Evolutionary conservation across 2,329 filamentous ascomycete species (phyloP), one percentile per base, ranked within the genome.

Genomic region (Xylaria sp.): DNA sequence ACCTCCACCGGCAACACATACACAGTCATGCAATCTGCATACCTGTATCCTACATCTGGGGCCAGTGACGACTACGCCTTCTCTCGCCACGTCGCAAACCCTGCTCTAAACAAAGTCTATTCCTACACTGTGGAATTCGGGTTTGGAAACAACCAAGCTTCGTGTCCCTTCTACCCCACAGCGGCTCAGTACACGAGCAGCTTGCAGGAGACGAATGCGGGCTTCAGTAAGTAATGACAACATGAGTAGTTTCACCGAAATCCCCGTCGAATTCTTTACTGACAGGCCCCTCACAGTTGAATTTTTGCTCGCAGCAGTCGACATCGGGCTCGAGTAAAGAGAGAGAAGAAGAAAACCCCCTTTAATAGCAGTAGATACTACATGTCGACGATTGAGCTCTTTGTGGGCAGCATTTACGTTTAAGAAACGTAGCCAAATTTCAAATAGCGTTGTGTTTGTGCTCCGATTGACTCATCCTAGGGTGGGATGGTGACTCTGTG

Each of bases 41-140:
- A 77, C 54, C 68, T 85, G 53, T 85, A 85, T 65, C 80, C 83
- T 0, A 85, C 81, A 0, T 81, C 79, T 0, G 84, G 83, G 1
- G 77, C 77, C 1, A 81, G 79, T 61, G 81, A 82, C 42, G 84
- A 86, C 72, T 85, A 84, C 61, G 79, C 81, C 5, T 81, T 82
- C 66, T 79, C 79, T 0, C 74, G 80, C n/a, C 81, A 82, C 75
- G 81, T 84, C 55, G 71, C 71, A 2, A 73, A 81, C 63, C 62
- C 74, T 0, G 73, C 63, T 1, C 72, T 75, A 44, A 80, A 78
- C 63, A 78, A 80, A 57, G 73, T 85, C 17, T 78, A 82, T 59
- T 79, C 79, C 0, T 79, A 82, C 54, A 81, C 79, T 0, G 72
- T 86, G 25, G 83, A 86, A 74, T 86, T 86, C 73, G 84, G 84